Evolutionary conservation across 176 grass and related monocot genomes (phyloP), one percentile per base, ranked within the genome.

Genomic region (Themeda triandra): DNA sequence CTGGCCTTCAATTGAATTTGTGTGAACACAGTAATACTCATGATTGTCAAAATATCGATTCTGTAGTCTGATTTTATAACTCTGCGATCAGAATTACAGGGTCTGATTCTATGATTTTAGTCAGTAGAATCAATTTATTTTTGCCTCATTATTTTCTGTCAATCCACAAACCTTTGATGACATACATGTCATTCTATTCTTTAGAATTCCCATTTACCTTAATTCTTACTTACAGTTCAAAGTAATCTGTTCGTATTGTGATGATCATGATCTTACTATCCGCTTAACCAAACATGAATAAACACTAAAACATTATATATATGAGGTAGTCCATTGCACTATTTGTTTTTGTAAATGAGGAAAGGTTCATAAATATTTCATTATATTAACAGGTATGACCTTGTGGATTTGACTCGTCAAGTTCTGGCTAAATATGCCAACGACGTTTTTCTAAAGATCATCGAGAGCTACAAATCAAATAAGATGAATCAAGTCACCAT

Each of bases 321-420:
- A 76, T 69, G 63, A 69, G 27, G 63, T 36, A 27, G 21, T 35
- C 67, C 21, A 23, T 59, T 11, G 10, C 0, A 37, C 46, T 76
- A 42, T 5, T 5, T 21, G 5, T 54, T 59, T 81, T 53, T 48
- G n/a, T 76, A 82, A 49, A 51, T 83, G 31, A 32, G 15, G 53
- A 28, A 32, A 58, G 5, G 30, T 56, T 0, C 63, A 78, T 33
- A 66, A 15, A 54, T 66, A 54, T 79, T 65, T 3, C 23, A 29
- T 82, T 19, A 7, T 48, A 60, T 64, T 77, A 82, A 83, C 62
- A 94, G 91, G 49, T 97, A 97, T 63, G 89, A 97, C 76, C 87
- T 97, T 24, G 89, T 97, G 71, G 94, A 97, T 84, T 86, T 97
- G 63, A 94, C 94, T 74, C 87, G 94, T 25, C 94, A 94, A 80